Evolutionary conservation across 2,329 filamentous ascomycete genomes (phyloP).

Genomic region (Ophiocordyceps camponoti-floridani): DNA sequence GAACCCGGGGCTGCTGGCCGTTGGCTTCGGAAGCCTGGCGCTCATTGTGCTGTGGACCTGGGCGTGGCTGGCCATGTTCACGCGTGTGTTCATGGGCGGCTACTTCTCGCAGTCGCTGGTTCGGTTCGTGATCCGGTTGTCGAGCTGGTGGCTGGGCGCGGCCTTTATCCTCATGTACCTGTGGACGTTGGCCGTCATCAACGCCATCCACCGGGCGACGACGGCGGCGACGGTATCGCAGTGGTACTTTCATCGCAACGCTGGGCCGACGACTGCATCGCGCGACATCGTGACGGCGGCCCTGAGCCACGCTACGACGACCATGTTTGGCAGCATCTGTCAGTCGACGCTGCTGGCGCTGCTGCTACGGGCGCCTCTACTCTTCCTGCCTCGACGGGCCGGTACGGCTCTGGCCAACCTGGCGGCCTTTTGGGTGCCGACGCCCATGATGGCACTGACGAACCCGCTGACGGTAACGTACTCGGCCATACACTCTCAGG

Average conservation of each 20-base stretch:
- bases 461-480: conserved; percentile 89
- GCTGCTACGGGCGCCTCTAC: conserved; percentile 65
- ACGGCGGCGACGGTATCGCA: conserved; percentile 92
- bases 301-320: conserved; percentile 62
- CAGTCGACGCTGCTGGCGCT: conserved; percentile 70
- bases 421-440: conserved; percentile 66
- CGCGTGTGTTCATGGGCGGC: conserved; percentile 83
- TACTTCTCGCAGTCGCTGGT: conserved; percentile 48
- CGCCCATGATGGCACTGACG: conserved; percentile 68
- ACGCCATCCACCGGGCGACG: conserved; percentile 75
- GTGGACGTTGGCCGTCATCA: conserved; percentile 79
- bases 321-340: conserved; percentile 83
- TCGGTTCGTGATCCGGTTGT: conserved; percentile 63
- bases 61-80: conserved; percentile 95
- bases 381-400: conserved; percentile 60
- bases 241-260: conserved; percentile 96
- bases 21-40: conserved; percentile 65
- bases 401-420: conserved; percentile 50
- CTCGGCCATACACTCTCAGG: conserved; percentile 80
- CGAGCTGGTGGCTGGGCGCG: conserved; percentile 87
- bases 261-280: conserved; percentile 58
- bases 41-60: conserved; percentile 80
- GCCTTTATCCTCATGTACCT: conserved; percentile 91
- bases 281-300: conserved; percentile 70
- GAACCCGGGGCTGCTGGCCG: conserved; percentile 62